phyloP scores from a whole-genome alignment of 257 asterid species.

The Vinca minor region DNA sequence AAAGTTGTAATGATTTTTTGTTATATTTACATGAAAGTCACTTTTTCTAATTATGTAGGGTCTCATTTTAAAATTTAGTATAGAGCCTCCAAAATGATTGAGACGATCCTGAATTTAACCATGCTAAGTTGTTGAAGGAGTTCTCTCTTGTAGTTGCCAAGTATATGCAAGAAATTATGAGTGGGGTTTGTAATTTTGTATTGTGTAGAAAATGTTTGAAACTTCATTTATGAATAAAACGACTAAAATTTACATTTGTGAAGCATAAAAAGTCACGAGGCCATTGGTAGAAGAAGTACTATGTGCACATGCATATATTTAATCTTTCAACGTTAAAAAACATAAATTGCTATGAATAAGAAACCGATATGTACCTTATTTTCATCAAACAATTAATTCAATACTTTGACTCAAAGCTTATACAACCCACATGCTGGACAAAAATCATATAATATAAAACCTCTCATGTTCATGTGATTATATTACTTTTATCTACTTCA shows the following conservation, averaged over 20 bases:
- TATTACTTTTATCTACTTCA: not conserved
- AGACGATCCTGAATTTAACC: too few species aligned
- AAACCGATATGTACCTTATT: slow-evolving; percentile 21
- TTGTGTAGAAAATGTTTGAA: not conserved
- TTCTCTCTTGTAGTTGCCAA: not conserved
- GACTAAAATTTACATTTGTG: not conserved
- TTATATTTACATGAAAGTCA: too few species aligned
- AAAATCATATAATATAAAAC: not conserved
- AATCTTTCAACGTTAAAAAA: slow-evolving; percentile 3
- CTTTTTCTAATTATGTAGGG: too few species aligned
- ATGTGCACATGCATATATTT: slow-evolving; percentile 24
- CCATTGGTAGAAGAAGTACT: slow-evolving; percentile 1
- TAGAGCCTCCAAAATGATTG: too few species aligned
- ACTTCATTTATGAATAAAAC: slow-evolving; percentile 6
- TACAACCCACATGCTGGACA: slow-evolving; percentile 23
- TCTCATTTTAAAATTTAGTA: too few species aligned
- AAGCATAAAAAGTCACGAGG: slow-evolving; percentile 11
- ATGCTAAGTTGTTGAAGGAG: slow-evolving; percentile 2
- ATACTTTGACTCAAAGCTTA: slow-evolving; percentile 12
- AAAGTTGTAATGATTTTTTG: too few species aligned
- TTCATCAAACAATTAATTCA: slow-evolving; percentile 3
- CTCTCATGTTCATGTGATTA: slow-evolving; percentile 9
- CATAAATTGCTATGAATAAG: slow-evolving; percentile 8
- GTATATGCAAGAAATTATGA: not conserved
- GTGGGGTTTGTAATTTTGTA: too few species aligned